phyloP scores from a whole-genome alignment of 106 monocot species.

The Gastrodia elata region DNA sequence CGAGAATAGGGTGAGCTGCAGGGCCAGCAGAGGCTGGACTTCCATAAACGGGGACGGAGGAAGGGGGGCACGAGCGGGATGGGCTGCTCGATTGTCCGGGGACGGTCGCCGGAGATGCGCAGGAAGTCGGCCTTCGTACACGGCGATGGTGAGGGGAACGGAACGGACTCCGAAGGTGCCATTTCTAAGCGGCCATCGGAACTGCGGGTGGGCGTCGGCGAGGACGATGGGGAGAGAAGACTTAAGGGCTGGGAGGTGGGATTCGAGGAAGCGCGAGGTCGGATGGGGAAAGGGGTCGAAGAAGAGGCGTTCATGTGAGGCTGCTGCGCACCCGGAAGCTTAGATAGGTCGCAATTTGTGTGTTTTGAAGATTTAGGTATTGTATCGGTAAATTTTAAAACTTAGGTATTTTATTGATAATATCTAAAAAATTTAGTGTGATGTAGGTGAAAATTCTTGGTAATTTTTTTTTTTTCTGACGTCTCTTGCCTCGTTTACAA shows the following conservation, averaged over 20 bases:
- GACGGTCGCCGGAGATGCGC: constrained; percentile 7
- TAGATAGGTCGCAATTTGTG: too few species aligned
- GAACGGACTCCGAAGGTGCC: constrained; percentile 8
- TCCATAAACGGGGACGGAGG: not conserved
- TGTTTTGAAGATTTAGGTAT: too few species aligned
- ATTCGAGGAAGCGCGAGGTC: constrained; percentile 5
- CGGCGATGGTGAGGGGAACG: constrained; percentile 14
- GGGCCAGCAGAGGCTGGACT: not conserved
- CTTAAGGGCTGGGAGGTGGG: constrained; percentile 10
- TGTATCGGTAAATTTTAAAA: too few species aligned
- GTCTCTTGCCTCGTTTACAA: too few species aligned
- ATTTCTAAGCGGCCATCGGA: constrained; percentile 12
- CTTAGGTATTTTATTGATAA: too few species aligned
- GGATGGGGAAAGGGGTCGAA: constrained; percentile 9
- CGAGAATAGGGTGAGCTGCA: constrained; percentile 9
- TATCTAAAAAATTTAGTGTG: too few species aligned
- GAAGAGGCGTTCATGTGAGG: constrained; percentile 12
- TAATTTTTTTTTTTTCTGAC: too few species aligned
- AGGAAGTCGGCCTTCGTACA: not conserved
- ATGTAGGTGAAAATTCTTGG: too few species aligned
- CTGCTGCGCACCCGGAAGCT: not conserved
- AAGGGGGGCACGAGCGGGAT: not conserved
- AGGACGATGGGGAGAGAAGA: constrained; percentile 2
- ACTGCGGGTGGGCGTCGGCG: not conserved
- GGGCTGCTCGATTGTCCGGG: not conserved